phyloP scores from a whole-genome alignment of 306 rosid species.

The Cicer judaicum region DNA sequence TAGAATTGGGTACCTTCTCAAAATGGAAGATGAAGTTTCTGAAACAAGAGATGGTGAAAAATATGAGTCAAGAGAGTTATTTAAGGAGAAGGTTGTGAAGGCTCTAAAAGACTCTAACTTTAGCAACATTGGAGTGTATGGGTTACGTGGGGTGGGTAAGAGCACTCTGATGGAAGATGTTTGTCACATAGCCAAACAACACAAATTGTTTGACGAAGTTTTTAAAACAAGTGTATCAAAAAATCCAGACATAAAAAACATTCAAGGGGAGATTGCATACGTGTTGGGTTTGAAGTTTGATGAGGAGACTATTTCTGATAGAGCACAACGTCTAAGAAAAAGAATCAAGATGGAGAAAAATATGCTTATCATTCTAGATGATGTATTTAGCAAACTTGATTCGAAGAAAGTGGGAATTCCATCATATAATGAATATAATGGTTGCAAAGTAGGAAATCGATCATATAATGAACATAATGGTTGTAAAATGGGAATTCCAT shows the following conservation, averaged over 20 bases:
- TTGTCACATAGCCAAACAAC: not conserved
- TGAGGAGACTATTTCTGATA: not conserved
- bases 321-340: not conserved
- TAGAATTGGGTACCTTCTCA: not conserved
- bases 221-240: not conserved
- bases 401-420: no score
- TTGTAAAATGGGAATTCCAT: conserved; percentile 15
- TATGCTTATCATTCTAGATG: no score
- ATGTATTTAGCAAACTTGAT: no score
- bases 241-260: no score
- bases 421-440: no score
- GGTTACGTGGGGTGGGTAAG: conserved; percentile 7
- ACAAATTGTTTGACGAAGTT: not conserved
- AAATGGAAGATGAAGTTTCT: not conserved
- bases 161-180: not conserved
- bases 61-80: not conserved
- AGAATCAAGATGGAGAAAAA: no score
- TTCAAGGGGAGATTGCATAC: not conserved
- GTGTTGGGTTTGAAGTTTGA: not conserved
- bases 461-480: no score
- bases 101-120: not conserved
- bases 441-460: no score
- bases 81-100: not conserved
- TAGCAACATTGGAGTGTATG: not conserved
- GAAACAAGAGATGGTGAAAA: not conserved